phyloP scores from a whole-genome alignment of 495 filamentous ascomycete species.

The Lophiotrema nucula region DNA sequence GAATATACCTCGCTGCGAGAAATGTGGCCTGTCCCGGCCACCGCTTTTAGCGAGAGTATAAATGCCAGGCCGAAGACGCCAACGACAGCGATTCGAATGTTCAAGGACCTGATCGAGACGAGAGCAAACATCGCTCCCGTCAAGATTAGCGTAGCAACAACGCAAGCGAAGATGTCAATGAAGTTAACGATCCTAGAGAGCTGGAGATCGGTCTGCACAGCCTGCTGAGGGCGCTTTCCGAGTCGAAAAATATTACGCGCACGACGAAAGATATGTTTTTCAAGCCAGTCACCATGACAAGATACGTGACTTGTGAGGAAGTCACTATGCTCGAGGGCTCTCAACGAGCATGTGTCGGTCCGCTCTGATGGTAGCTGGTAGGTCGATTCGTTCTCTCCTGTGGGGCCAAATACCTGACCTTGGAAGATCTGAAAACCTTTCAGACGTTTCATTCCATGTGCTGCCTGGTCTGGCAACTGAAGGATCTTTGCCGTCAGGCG shows the following conservation, averaged over 20 bases:
- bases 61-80: neutral
- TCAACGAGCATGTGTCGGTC: neutral
- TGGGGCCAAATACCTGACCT: neutral
- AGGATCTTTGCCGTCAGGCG: neutral
- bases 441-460: neutral
- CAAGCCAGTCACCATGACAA: neutral
- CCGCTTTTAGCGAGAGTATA: neutral
- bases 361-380: neutral
- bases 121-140: neutral
- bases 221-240: neutral
- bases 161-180: neutral
- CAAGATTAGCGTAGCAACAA: neutral
- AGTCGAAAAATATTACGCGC: neutral
- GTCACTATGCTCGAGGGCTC: neutral
- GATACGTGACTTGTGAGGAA: neutral
- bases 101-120: neutral
- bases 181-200: neutral
- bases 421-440: neutral
- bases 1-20: neutral
- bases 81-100: neutral
- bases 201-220: neutral
- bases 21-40: neutral
- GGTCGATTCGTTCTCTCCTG: neutral
- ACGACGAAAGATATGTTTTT: neutral
- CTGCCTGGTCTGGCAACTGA: neutral